Conservation (phyloP, 768 basidiomycete genomes). For the Podaxis sp. region DNA sequence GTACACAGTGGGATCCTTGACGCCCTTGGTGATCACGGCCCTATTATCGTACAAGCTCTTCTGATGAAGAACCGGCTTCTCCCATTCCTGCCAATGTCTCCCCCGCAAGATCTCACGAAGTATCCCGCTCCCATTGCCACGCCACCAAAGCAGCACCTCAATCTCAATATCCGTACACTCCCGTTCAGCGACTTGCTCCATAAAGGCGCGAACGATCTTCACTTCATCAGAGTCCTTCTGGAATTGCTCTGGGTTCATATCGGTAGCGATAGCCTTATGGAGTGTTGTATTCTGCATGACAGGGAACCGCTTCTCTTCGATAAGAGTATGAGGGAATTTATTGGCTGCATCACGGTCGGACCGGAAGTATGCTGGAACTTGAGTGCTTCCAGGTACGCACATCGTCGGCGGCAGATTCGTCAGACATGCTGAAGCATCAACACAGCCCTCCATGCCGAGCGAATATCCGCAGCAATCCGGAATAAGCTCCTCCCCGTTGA, state of each 20-base stretch:
- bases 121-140: not conserved
- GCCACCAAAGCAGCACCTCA: not conserved
- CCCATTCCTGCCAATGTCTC: conserved; percentile 1
- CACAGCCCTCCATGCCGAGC: conserved; percentile 5
- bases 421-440: not conserved
- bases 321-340: not conserved
- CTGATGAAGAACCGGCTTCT: not conserved
- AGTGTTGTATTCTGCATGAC: conserved; percentile 14
- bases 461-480: conserved; percentile 30
- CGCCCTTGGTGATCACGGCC: not conserved
- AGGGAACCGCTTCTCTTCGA: conserved; percentile 17
- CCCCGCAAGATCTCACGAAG: not conserved
- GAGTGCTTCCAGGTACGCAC: not conserved
- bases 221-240: not conserved
- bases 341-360: not conserved
- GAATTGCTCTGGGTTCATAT: not conserved
- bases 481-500: conserved; percentile 38
- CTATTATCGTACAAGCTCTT: not conserved
- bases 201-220: conserved; percentile 8
- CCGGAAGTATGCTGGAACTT: conserved; percentile 1
- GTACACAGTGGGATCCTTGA: not conserved
- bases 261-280: conserved; percentile 8
- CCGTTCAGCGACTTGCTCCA: conserved; percentile 10
- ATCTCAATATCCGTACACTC: conserved; percentile 2
- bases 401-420: not conserved